Evolutionary conservation across 139 green algal species (phyloP).

Genomic region (Desmodesmus armatus): DNA sequence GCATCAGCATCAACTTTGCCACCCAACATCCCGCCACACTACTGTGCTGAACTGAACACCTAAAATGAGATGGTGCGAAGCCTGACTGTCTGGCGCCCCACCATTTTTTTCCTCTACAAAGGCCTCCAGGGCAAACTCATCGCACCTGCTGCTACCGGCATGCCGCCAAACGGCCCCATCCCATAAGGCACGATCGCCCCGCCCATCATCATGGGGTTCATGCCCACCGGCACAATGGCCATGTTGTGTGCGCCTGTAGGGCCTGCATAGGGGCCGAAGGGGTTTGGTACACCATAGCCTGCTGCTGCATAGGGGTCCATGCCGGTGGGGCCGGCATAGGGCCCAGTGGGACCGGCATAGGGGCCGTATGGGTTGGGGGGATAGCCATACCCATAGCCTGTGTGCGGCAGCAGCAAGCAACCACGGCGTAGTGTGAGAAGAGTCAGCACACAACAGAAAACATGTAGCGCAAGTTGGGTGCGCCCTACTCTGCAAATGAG

Average conservation of each 20-base stretch:
- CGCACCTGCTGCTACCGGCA: background rate
- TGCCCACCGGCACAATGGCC: constrained; percentile 39
- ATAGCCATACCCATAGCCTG: background rate
- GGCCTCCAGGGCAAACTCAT: too few relatives aligned
- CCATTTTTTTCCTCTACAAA: too few relatives aligned
- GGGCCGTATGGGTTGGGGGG: background rate
- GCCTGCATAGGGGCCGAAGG: constrained; percentile 14
- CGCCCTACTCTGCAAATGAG: too few relatives aligned
- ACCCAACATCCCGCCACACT: too few relatives aligned
- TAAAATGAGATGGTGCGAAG: too few relatives aligned
- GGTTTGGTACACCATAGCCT: background rate
- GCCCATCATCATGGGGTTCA: constrained; percentile 17
- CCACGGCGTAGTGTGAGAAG: too few relatives aligned
- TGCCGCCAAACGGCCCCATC: constrained; percentile 13
- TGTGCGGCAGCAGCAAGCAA: background rate
- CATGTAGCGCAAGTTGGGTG: too few relatives aligned
- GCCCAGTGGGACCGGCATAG: background rate
- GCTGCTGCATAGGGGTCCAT: background rate
- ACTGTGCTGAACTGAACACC: too few relatives aligned
- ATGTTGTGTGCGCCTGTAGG: constrained; percentile 36
- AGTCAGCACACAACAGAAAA: too few relatives aligned
- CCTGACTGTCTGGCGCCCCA: too few relatives aligned
- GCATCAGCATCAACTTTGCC: too few relatives aligned
- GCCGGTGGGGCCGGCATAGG: constrained; percentile 7
- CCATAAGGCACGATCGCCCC: constrained; percentile 41